phyloP scores from a whole-genome alignment of 1,139 yeast species.

The Candida gigantensis region DNA sequence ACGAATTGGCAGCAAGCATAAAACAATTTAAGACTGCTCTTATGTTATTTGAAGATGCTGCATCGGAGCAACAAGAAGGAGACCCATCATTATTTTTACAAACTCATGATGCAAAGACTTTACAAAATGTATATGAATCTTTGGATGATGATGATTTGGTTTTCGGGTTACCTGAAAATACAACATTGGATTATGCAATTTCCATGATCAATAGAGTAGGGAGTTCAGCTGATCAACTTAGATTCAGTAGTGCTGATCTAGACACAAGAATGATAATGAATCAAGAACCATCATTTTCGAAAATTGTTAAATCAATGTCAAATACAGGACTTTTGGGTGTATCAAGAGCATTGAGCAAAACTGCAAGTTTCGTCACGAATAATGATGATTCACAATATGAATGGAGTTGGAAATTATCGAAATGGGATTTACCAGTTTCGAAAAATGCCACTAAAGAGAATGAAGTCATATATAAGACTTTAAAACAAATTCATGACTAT shows the following conservation, averaged over 20 bases:
- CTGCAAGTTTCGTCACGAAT: slow-evolving; percentile 3
- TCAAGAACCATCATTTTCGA: slow-evolving; percentile 10
- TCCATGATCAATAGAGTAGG: slow-evolving; percentile 37
- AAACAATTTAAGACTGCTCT: slow-evolving; percentile 49
- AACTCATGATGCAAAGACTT: slow-evolving; percentile 13
- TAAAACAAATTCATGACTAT: slow-evolving; percentile 43
- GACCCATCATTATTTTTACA: slow-evolving; percentile 4
- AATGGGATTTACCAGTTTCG: slow-evolving; percentile 66
- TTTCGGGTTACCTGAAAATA: slow-evolving; percentile 61
- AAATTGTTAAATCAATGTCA: slow-evolving; percentile 39
- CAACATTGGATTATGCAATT: slow-evolving; percentile 54
- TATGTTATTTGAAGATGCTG: slow-evolving; percentile 56
- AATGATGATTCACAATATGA: slow-evolving; percentile 27
- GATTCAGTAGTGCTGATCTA: slow-evolving; percentile 56
- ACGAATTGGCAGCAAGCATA: slow-evolving; percentile 34
- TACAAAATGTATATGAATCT: slow-evolving; percentile 41
- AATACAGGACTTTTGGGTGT: slow-evolving; percentile 52
- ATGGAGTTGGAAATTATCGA: slow-evolving; percentile 70
- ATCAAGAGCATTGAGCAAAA: slow-evolving; percentile 36
- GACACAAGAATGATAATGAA: slow-evolving; percentile 44
- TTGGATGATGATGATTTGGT: slow-evolving; percentile 63
- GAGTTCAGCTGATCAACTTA: slow-evolving; percentile 42
- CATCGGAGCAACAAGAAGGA: slow-evolving; percentile 1
- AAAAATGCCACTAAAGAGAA: slow-evolving; percentile 32
- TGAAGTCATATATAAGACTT: slow-evolving; percentile 46